Percentiles rank a stretch among this genome's conserved stretches.
phyloP scores from a whole-genome alignment of 164 flowering plant genomes.

The Annona cherimola region DNA sequence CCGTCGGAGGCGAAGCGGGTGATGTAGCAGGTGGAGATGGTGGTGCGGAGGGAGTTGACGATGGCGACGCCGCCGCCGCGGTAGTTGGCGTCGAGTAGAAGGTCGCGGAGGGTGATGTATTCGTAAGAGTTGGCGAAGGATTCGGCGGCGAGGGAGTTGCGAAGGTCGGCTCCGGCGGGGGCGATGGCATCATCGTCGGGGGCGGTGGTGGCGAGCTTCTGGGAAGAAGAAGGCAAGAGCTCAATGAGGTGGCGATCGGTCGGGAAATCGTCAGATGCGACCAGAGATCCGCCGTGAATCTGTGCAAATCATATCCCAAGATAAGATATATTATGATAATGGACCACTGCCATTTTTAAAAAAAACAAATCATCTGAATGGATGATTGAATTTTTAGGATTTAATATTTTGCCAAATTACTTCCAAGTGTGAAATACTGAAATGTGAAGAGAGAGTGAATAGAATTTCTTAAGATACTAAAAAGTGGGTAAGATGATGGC shows the following conservation, averaged over 20 bases:
- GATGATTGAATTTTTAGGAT: too few species aligned
- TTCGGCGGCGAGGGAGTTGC: not conserved
- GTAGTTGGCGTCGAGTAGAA: slow-evolving; percentile 61
- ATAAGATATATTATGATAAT: not conserved
- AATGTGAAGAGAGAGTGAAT: too few species aligned
- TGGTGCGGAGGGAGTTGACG: slow-evolving; percentile 56
- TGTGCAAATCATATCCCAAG: slow-evolving; percentile 21
- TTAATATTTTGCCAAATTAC: too few species aligned
- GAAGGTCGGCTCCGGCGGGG: slow-evolving; percentile 1
- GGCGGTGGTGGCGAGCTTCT: not conserved
- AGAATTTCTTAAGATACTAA: too few species aligned
- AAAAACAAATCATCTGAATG: too few species aligned
- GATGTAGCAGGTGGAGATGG: slow-evolving; percentile 82
- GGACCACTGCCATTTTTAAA: not conserved
- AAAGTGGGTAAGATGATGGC: too few species aligned
- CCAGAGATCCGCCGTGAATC: slow-evolving; percentile 82
- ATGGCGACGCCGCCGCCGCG: slow-evolving; percentile 69
- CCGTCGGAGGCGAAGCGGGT: slow-evolving; percentile 62
- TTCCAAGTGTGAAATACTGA: too few species aligned
- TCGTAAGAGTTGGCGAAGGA: slow-evolving; percentile 40
- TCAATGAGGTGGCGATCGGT: slow-evolving; percentile 62
- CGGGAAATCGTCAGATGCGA: slow-evolving; percentile 66
- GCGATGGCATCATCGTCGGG: not conserved
- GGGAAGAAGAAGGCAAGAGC: slow-evolving; percentile 32
- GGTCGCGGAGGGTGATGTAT: slow-evolving; percentile 57